Conservation (phyloP, 257 asterid genomes). For the Mitragyna speciosa region DNA sequence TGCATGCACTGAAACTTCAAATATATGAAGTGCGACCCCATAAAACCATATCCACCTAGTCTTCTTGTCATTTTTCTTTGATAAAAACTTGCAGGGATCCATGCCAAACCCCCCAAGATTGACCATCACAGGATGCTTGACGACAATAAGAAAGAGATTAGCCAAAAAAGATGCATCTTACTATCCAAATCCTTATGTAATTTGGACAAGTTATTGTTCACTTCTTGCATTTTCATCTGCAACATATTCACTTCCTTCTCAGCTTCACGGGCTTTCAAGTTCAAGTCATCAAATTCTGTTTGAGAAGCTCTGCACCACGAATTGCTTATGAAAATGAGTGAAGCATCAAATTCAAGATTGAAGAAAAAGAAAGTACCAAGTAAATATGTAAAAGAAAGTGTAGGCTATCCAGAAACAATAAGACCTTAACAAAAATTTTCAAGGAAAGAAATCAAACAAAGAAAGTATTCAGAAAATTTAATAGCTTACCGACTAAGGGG, state of each 20-base stretch:
- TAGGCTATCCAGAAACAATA: not conserved
- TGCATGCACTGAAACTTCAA: not conserved
- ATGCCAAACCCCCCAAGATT: not conserved
- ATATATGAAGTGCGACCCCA: not conserved
- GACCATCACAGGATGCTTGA: conserved; percentile 2
- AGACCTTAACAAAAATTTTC: not conserved
- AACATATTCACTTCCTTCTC: conserved; percentile 73
- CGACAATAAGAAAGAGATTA: not conserved
- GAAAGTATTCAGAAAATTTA: not conserved
- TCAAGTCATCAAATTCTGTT: conserved; percentile 74
- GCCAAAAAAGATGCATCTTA: conserved; percentile 38
- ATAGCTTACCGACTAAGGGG: not conserved
- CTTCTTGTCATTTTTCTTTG: not conserved
- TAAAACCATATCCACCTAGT: not conserved
- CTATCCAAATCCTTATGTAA: conserved; percentile 74
- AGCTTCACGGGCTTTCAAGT: conserved; percentile 72
- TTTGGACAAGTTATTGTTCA: conserved; percentile 64
- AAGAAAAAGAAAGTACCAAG: not conserved
- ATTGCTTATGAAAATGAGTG: conserved; percentile 20
- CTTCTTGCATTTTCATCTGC: conserved; percentile 79
- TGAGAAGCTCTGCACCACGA: conserved; percentile 57
- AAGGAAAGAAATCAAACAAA: not conserved
- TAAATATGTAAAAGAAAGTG: not conserved
- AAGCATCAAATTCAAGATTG: not conserved
- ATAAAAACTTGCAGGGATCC: not conserved